Conservation (phyloP, 768 basidiomycete species). For the Xerocomus spinulosus region DNA sequence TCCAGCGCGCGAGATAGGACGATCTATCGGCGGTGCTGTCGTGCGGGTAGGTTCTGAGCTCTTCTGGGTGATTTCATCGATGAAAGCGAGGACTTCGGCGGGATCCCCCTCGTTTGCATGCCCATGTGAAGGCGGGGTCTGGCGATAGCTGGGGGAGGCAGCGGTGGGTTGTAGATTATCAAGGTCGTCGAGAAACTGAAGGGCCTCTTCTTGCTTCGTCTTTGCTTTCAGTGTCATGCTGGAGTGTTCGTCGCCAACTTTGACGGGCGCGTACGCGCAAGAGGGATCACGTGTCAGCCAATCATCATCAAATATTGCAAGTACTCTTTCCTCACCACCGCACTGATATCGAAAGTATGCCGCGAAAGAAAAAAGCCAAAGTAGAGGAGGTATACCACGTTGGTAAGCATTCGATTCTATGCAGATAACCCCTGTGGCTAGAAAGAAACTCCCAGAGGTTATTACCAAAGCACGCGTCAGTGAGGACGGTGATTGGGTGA, state of each 20-base stretch:
- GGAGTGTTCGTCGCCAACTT: neutral
- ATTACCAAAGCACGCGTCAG: constrained; percentile 54
- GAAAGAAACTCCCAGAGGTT: constrained; percentile 42
- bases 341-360: constrained; percentile 11
- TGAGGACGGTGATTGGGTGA: constrained; percentile 49
- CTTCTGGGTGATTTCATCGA: constrained; percentile 94
- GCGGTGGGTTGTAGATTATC: constrained; percentile 65
- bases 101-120: constrained; percentile 53
- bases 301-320: neutral
- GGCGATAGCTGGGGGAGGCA: constrained; percentile 23
- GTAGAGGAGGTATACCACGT: constrained; percentile 43
- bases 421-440: neutral
- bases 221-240: constrained; percentile 49
- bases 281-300: constrained; percentile 13
- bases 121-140: constrained; percentile 15
- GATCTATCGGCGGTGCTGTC: constrained; percentile 49
- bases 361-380: constrained; percentile 25
- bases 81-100: constrained; percentile 84
- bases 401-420: constrained; percentile 31
- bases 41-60: constrained; percentile 71
- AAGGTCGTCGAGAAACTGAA: constrained; percentile 90
- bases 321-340: neutral
- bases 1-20: constrained; percentile 58
- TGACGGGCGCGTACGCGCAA: neutral
- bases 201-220: constrained; percentile 83